Evolutionary conservation across 306 rosid genomes (phyloP), one percentile per base, ranked within the genome.

Genomic region (Gynostemma pentaphyllum): DNA sequence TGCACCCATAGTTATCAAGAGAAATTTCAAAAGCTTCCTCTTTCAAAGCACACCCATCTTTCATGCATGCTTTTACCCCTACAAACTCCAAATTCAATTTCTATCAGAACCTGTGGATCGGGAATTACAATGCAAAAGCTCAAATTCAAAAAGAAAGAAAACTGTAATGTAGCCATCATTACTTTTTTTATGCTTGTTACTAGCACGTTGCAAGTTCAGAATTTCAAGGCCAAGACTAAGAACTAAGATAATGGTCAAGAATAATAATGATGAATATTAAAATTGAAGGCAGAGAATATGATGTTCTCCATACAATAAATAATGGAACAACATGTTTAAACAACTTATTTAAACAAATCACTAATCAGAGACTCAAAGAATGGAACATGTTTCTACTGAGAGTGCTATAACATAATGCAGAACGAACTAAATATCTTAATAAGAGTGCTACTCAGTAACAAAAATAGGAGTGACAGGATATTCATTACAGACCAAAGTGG

Each of bases 61-160:
- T 85, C 64, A 84, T 75, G 81, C 90, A 82, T 62, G 86, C 94
- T 68, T 74, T 84, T 54, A 88, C 49, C 99, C 99, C 96, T 92
- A 68, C 81, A 81, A 72, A 53, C 21, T 66, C 72, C 71, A 74
- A 22, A 19, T 72, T 66, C 8, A 47, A 67, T 12, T 16, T 41
- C n/a, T 29, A 45, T 39, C 61, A 66, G 16, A 2, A 42, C 24
- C n/a, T n/a, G 46, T 9, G 45, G 28, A 15, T 49, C 14, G 28
- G 51, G 40, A 40, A 41, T 62, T 32, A 16, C 49, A n/a, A 12
- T 36, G 59, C 24, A 45, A 60, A 45, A 22, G 72, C 12, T 59
- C 23, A 46, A 44, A 45, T 52, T 18, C 62, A 70, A 13, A 26
- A 50, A 39, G 14, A 14, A 39, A 39, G 15, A 12, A 10, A 14